Evolutionary conservation across 495 filamentous ascomycete species (phyloP).

Genomic region (Coniosporium apollinis): DNA sequence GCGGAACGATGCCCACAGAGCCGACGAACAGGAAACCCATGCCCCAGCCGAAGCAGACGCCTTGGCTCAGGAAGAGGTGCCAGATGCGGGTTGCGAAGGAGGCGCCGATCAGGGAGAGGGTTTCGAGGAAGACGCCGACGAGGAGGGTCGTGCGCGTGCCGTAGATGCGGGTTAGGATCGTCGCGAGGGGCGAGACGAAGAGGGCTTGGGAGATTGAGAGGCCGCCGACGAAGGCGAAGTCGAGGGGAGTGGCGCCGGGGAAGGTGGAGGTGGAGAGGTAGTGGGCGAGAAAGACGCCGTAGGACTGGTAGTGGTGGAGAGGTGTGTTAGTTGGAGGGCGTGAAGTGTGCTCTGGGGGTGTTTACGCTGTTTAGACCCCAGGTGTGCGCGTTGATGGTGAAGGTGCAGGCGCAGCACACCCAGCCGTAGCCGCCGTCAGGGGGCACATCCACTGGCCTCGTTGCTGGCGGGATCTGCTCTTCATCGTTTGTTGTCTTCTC

Average conservation of each 20-base stretch:
- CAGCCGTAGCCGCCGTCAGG: slow-evolving; percentile 36
- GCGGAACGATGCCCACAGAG: slow-evolving; percentile 51
- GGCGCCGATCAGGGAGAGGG: slow-evolving; percentile 27
- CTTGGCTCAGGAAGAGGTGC: slow-evolving; percentile 55
- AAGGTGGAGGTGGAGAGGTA: slow-evolving; percentile 30
- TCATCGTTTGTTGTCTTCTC: slow-evolving; percentile 1
- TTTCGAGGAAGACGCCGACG: slow-evolving; percentile 27
- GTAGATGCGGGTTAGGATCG: slow-evolving; percentile 19
- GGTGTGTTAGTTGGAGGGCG: not conserved
- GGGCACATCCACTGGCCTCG: slow-evolving; percentile 7
- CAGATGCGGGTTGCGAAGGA: slow-evolving; percentile 30
- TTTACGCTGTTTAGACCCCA: slow-evolving; percentile 26
- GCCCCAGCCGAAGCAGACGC: slow-evolving; percentile 56
- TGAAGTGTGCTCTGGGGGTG: not conserved
- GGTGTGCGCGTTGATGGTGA: slow-evolving; percentile 27
- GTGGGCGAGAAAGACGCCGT: slow-evolving; percentile 34
- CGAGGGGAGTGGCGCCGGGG: slow-evolving; percentile 26
- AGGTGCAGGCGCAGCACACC: slow-evolving; percentile 24
- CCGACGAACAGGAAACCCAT: slow-evolving; percentile 64
- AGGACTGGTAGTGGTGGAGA: slow-evolving; percentile 15
- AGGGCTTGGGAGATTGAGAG: slow-evolving; percentile 32
- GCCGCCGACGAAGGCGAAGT: slow-evolving; percentile 38
- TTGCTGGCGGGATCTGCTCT: not conserved
- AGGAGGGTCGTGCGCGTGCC: slow-evolving; percentile 26
- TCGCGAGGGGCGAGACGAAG: slow-evolving; percentile 32